Evolutionary conservation across 306 rosid species (phyloP), one percentile per base, ranked within the genome.

Genomic region (Dalbergia cochinchinensis): DNA sequence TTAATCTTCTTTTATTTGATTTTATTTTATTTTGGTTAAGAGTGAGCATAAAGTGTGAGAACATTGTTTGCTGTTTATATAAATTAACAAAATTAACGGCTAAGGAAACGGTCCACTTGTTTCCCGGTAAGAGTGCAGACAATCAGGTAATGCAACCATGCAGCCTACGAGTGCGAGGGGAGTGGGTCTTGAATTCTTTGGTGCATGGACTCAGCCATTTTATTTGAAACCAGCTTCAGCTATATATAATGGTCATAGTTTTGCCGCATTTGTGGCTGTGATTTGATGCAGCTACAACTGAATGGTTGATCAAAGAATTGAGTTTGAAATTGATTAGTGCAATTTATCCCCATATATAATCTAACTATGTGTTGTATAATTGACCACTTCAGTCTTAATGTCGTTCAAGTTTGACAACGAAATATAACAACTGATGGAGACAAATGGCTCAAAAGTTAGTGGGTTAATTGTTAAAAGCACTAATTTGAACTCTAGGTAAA

Each of bases 51-150:
- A 53, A 54, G 4, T 65, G 77, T 65, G 48, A 15, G 67, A 54
- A 62, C 6, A 71, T 44, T n/a, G 47, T 55, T 72, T 47, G n/a
- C 47, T 71, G 16, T 26, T 26, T 26, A 26, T 73, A 63, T 60
- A 76, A 54, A 85, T 26, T 62, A 81, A 80, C 89, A 44, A 76
- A 55, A 69, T 54, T 70, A 85, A 79, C 80, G 80, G 88, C 87
- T 58, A 26, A 20, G 63, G 85, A 83, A 86, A 89, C 80, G 87
- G 89, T 86, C 78, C 7, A 71, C 53, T 63, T 51, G 86, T 84
- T 31, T 34, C 39, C 20, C 81, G 45, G 77, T 85, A 57, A 77
- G 69, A 41, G 0, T 19, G 57, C 2, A 26, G 9, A 63, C 48
- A 76, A 42, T 66, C 60, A 68, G 19, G 35, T 11, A 34, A 7